Percentiles rank a stretch among this genome's conserved stretches.
Evolutionary conservation across 2,329 filamentous ascomycete genomes (phyloP).

Genomic region (Aspergillus fumigatus): DNA sequence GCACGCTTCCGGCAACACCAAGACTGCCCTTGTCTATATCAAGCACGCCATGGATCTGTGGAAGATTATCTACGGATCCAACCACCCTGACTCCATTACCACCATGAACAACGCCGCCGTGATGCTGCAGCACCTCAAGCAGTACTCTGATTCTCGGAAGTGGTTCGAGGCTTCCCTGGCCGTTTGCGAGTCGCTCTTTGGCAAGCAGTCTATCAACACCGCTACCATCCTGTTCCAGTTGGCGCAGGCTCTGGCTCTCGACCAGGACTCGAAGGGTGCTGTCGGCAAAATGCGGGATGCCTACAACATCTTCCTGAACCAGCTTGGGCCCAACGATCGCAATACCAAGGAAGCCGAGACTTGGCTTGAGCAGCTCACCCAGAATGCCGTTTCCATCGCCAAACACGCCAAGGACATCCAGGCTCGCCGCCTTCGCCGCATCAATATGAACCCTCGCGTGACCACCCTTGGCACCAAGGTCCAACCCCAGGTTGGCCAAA

Average conservation of each 20-base stretch:
- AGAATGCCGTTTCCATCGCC: constrained; percentile 89
- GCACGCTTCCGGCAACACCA: constrained; percentile 87
- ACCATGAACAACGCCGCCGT: constrained; percentile 98
- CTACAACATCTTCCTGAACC: constrained; percentile 86
- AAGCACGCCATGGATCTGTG: constrained; percentile 91
- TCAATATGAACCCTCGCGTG: constrained; percentile 62
- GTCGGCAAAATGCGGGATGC: constrained; percentile 93
- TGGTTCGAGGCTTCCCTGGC: constrained; percentile 95
- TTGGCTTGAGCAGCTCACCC: constrained; percentile 93
- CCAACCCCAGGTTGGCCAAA: constrained; percentile 60
- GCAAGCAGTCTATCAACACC: constrained; percentile 83
- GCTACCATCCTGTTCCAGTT: constrained; percentile 96
- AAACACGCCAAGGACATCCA: constrained; percentile 89
- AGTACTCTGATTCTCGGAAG: constrained; percentile 86
- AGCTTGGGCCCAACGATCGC: constrained; percentile 84
- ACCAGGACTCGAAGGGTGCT: constrained; percentile 87
- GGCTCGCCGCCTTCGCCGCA: constrained; percentile 66
- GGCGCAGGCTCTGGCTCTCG: constrained; percentile 89
- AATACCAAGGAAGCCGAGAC: constrained; percentile 97
- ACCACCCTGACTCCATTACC: constrained; percentile 96
- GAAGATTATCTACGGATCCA: constrained; percentile 92
- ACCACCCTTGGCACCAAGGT: constrained; percentile 53
- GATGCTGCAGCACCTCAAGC: constrained; percentile 94
- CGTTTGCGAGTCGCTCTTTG: constrained; percentile 85
- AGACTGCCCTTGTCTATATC: constrained; percentile 78